Conservation (phyloP, 2,329 filamentous ascomycete species). For the Myriangium duriaei region DNA sequence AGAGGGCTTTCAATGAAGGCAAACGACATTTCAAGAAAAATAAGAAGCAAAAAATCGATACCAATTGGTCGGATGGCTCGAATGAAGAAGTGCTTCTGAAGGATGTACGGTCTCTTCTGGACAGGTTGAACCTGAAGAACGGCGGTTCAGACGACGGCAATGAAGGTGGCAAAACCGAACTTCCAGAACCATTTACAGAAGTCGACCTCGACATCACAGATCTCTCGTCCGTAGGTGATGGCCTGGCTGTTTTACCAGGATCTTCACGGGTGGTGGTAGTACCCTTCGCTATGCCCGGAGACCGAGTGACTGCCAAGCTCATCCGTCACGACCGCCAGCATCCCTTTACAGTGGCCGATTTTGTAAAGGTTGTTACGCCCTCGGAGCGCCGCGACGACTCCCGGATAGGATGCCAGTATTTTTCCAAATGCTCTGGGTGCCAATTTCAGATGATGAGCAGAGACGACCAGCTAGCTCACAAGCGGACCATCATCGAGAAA, state of each 20-base stretch:
- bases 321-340: constrained; percentile 55
- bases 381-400: constrained; percentile 65
- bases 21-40: constrained; percentile 30
- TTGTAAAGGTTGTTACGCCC: constrained; percentile 61
- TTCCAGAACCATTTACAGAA: constrained; percentile 59
- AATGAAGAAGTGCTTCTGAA: constrained; percentile 37
- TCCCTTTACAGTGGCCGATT: constrained; percentile 67
- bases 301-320: constrained; percentile 65
- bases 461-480: constrained; percentile 69
- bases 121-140: constrained; percentile 18
- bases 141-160: constrained; percentile 12
- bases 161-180: constrained; percentile 15
- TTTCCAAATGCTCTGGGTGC: constrained; percentile 75
- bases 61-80: constrained; percentile 30
- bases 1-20: constrained; percentile 26
- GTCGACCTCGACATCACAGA: constrained; percentile 70
- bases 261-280: constrained; percentile 68
- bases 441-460: constrained; percentile 98
- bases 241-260: constrained; percentile 59
- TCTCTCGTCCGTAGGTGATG: constrained; percentile 86
- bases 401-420: constrained; percentile 74
- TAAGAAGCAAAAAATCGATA: constrained; percentile 36
- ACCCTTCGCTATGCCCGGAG: constrained; percentile 78
- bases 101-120: constrained; percentile 32
- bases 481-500: constrained; percentile 76